Conservation (phyloP, 352 stramenopile genomes). For the Achlya hypogyna region DNA sequence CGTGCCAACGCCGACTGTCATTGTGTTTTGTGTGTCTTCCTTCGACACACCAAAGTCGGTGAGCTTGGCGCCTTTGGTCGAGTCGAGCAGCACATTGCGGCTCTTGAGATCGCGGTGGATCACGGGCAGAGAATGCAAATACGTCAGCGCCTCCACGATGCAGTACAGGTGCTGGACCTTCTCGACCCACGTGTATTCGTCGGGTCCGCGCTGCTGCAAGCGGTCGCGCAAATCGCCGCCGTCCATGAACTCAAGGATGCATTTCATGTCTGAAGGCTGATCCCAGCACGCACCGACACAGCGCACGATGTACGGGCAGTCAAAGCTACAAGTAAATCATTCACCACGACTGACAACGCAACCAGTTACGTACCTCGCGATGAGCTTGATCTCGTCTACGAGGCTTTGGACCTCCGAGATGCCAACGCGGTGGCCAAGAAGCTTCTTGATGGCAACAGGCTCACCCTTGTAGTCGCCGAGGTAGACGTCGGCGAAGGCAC, state of each 20-base stretch:
- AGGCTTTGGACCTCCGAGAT: slow-evolving; percentile 9
- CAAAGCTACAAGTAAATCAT: slow-evolving; percentile 14
- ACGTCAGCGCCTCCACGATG: slow-evolving; percentile 21
- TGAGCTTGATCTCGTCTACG: slow-evolving; percentile 20
- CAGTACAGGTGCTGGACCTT: not conserved
- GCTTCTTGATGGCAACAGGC: slow-evolving; percentile 17
- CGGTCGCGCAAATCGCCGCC: slow-evolving; percentile 7
- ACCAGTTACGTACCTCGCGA: slow-evolving; percentile 12
- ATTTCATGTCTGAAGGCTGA: slow-evolving; percentile 18
- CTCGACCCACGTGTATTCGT: not conserved
- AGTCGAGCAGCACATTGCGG: slow-evolving; percentile 11
- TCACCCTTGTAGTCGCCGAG: slow-evolving; percentile 14
- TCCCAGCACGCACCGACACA: slow-evolving; percentile 12
- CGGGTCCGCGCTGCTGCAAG: not conserved
- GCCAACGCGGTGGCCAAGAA: slow-evolving; percentile 5
- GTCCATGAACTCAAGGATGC: slow-evolving; percentile 15
- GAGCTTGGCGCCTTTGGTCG: slow-evolving; percentile 8
- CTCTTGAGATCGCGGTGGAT: slow-evolving; percentile 18
- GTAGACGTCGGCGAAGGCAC: slow-evolving; percentile 18
- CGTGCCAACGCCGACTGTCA: slow-evolving; percentile 18
- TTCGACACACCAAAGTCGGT: slow-evolving; percentile 29
- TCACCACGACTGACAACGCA: not conserved
- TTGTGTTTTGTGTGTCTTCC: slow-evolving; percentile 18
- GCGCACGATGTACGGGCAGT: slow-evolving; percentile 7
- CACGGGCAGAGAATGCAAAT: slow-evolving; percentile 33